phyloP scores from a whole-genome alignment of 805 yeast genomes.

The Zygoascus bituminiphila region DNA sequence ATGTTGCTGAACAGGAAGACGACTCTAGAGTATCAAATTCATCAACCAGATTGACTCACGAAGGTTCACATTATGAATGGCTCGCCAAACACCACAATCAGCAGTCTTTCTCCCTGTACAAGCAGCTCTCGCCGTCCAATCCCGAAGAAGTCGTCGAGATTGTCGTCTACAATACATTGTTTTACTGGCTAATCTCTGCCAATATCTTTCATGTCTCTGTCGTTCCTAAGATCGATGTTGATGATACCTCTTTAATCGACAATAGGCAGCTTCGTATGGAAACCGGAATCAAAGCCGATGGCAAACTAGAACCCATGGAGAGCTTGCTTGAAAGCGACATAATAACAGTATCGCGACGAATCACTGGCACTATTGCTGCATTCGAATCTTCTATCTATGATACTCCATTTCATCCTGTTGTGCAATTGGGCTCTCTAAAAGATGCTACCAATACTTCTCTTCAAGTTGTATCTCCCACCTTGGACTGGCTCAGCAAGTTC shows the following conservation, averaged over 20 bases:
- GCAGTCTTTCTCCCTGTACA: background rate
- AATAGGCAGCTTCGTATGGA: background rate
- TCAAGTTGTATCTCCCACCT: background rate
- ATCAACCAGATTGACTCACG: background rate
- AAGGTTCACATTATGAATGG: conserved; percentile 1
- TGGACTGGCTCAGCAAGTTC: background rate
- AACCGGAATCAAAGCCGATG: background rate
- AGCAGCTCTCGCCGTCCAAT: background rate
- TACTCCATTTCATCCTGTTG: background rate
- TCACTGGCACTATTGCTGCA: background rate
- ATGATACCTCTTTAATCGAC: background rate
- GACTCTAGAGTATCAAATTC: background rate
- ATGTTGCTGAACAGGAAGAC: background rate
- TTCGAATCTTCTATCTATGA: background rate
- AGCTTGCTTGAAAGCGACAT: background rate
- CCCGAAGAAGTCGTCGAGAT: background rate
- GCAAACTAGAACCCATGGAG: background rate
- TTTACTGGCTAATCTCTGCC: conserved; percentile 2
- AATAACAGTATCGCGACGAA: background rate
- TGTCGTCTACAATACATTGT: background rate
- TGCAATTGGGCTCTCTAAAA: background rate
- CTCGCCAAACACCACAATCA: conserved; percentile 1
- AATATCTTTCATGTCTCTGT: background rate
- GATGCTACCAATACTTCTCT: background rate
- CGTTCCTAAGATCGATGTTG: background rate